Evolutionary conservation across 306 rosid species (phyloP).

Genomic region (Gynostemma pentaphyllum): DNA sequence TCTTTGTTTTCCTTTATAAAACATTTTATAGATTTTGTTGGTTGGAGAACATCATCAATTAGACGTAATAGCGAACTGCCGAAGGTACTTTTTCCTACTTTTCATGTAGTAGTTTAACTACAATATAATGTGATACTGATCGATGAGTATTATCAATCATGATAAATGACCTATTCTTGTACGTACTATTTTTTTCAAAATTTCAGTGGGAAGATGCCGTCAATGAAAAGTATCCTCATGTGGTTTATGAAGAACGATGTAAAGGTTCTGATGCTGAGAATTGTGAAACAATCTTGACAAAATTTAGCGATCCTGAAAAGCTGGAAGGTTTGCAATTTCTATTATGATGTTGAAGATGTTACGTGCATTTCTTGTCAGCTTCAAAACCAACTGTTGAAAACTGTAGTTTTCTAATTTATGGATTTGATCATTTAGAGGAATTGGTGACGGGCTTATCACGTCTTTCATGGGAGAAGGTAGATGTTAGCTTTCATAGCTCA

Average conservation of each 20-base stretch:
- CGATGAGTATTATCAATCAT: neutral
- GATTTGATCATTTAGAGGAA: slow-evolving; percentile 33
- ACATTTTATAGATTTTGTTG: slow-evolving; percentile 52
- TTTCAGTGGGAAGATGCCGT: slow-evolving; percentile 57
- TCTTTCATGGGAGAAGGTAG: slow-evolving; percentile 81
- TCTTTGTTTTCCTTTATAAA: slow-evolving; percentile 30
- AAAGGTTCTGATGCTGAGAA: slow-evolving; percentile 33
- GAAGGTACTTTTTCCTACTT: slow-evolving; percentile 39
- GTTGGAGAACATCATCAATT: slow-evolving; percentile 89
- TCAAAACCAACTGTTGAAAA: neutral
- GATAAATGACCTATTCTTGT: neutral
- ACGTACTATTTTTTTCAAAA: neutral
- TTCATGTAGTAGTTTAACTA: neutral
- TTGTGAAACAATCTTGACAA: slow-evolving; percentile 20
- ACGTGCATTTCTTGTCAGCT: neutral
- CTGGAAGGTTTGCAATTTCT: slow-evolving; percentile 49
- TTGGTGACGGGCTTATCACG: slow-evolving; percentile 66
- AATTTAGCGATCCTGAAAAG: slow-evolving; percentile 38
- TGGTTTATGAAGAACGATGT: slow-evolving; percentile 84
- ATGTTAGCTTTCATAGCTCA: slow-evolving; percentile 78
- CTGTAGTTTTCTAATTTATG: neutral
- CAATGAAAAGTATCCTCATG: slow-evolving; percentile 72
- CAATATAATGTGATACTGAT: neutral
- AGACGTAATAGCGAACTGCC: slow-evolving; percentile 66
- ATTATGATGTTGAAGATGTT: neutral